Base-by-base conservation (phyloP, 2,329 filamentous ascomycete species). In the Lasiodiplodia sp. region DNA sequence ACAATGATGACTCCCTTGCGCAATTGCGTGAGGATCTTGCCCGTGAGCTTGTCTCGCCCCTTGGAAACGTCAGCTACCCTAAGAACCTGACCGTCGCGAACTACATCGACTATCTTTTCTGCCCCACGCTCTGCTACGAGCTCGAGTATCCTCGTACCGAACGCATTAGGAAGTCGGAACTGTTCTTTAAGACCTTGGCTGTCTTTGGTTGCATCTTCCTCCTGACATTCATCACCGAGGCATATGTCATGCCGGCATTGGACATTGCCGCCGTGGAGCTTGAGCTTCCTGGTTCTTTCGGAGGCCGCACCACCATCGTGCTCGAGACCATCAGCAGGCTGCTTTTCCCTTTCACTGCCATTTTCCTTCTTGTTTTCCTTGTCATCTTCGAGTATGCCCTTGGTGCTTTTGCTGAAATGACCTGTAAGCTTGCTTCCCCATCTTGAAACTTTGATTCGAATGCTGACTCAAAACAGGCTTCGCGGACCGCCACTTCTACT, bases 361-460 rank as follows among this genome's bases (percentile, higher is more conserved):
- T 91, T 4, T 96, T 98, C 79, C 84, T 98, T 4, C 89, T 98
- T 58, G 94, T 98, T 67, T 99, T 99, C 83, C 89, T 99, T 69
- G 94, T 97, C 79, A 98, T 98, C 75, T 99, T 98, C 79, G 96
- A 99, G 80, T 99, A 98, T 80, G 87, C 97, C 12, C 88, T 98
- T 40, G 96, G 95, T 69, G 94, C 94, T 58, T 97, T 96, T 75
- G 96, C 94, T 16, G 96, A 99, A 79, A 92, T 98, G 73, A 97
- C 94, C 21, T 87, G 81, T 82, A 75, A 75, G 79, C 75, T 44
- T 68, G 8, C 31, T 69, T 40, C n/a, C 11, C 40, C n/a, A 28
- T 44, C 31, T 37, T 56, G 23, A 34, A 31, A 68, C 49, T 14
- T 62, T 47, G 18, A 18, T 31, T 14, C 58, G 71, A 37, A 68